Evolutionary conservation across 306 rosid genomes (phyloP).

Genomic region (Lablab purpureus): DNA sequence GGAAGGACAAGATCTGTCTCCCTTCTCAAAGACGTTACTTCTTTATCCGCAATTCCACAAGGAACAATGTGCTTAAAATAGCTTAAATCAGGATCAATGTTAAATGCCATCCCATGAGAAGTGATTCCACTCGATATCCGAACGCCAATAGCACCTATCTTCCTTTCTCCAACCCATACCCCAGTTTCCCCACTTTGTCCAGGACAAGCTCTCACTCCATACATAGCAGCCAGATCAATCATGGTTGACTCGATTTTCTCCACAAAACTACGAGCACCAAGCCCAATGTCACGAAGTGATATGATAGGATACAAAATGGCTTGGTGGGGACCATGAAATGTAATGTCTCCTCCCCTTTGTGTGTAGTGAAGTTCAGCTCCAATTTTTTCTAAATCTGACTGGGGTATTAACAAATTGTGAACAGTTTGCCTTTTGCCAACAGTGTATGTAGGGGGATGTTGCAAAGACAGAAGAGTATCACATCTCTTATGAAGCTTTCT

Average conservation of each 20-base stretch:
- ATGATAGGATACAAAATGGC: conserved; percentile 83
- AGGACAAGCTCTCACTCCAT: conserved; percentile 72
- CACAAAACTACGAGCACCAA: conserved; percentile 80
- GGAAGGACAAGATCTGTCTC: conserved; percentile 70
- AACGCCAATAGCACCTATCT: conserved; percentile 90
- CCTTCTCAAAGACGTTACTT: conserved; percentile 80
- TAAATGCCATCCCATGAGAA: conserved; percentile 25
- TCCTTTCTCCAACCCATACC: conserved; percentile 91
- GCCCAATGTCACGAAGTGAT: conserved; percentile 72
- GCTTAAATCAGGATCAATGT: conserved; percentile 83
- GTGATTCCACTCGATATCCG: conserved; percentile 68
- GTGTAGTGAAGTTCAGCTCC: conserved; percentile 87
- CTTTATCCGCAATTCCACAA: conserved; percentile 84
- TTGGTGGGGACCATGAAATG: conserved; percentile 92
- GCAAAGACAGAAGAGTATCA: conserved; percentile 76
- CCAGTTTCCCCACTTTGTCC: conserved; percentile 76
- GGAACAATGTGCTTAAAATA: conserved; percentile 88
- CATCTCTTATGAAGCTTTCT: conserved; percentile 65
- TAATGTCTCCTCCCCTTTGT: conserved; percentile 88
- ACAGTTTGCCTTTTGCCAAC: conserved; percentile 85
- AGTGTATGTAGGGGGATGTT: conserved; percentile 88
- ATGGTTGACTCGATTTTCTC: conserved; percentile 84
- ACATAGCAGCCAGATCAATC: conserved; percentile 72
- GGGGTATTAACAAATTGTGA: conserved; percentile 75
- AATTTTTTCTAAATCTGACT: conserved; percentile 64